These are phyloP conservation scores for Gymnopilus junonius DNA, from an alignment of 768 basidiomycete genomes.

Conservation along the genomic window DNA sequence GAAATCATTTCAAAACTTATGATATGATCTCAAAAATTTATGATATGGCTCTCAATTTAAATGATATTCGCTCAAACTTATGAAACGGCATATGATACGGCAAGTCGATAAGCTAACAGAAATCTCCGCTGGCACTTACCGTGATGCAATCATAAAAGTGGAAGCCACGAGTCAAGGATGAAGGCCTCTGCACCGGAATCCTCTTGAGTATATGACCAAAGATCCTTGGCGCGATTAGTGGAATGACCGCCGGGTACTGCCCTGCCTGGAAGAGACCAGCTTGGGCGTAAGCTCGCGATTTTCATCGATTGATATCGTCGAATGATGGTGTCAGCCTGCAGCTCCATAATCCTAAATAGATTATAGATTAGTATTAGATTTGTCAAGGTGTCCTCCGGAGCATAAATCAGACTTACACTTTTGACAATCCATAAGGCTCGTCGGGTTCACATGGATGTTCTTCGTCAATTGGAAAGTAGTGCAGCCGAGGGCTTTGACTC, in stretches of 20 bases:
- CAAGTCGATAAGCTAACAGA: too few relatives aligned
- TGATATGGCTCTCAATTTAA: too few relatives aligned
- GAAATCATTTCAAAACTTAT: too few relatives aligned
- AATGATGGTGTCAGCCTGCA: conserved; percentile 71
- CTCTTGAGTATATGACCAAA: conserved; percentile 74
- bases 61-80: too few relatives aligned
- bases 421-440: conserved; percentile 74
- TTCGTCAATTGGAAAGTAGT: conserved; percentile 73
- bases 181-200: conserved; percentile 70
- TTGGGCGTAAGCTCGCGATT: conserved; percentile 70
- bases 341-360: conserved; percentile 57
- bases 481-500: conserved; percentile 45
- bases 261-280: conserved; percentile 54
- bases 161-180: too few relatives aligned
- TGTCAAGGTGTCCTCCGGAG: background rate
- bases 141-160: too few relatives aligned
- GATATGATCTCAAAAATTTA: too few relatives aligned
- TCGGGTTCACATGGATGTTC: conserved; percentile 63
- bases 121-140: too few relatives aligned
- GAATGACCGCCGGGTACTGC: conserved; percentile 31
- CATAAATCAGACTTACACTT: conserved; percentile 47
- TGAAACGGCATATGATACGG: too few relatives aligned
- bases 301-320: conserved; percentile 62
- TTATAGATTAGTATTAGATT: too few relatives aligned
- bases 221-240: conserved; percentile 41